These are phyloP conservation scores for Roridomyces roridus DNA, from an alignment of 768 basidiomycete genomes.

Conservation along the genomic window DNA sequence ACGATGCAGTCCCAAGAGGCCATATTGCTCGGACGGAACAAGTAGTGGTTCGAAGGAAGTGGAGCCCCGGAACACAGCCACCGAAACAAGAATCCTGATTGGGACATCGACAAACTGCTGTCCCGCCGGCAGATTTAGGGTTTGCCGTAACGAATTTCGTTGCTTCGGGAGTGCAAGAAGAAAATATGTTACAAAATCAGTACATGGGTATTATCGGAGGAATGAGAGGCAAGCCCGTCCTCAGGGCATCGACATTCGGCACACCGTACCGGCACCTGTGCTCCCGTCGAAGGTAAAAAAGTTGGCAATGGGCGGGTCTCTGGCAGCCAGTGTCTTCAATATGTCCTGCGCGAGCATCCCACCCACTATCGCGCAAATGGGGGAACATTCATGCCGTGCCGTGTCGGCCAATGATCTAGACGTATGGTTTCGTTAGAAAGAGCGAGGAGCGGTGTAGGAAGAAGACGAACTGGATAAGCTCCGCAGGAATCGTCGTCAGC, in stretches of 20 bases:
- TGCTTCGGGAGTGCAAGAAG: neutral
- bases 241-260: slow-evolving; percentile 55
- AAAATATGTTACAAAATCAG: neutral
- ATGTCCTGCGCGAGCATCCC: slow-evolving; percentile 96
- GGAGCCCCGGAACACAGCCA: neutral
- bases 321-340: slow-evolving; percentile 86
- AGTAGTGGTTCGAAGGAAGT: neutral
- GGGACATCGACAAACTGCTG: too few relatives aligned
- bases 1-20: slow-evolving; percentile 60
- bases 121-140: too few relatives aligned
- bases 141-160: slow-evolving; percentile 1
- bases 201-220: slow-evolving; percentile 26
- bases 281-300: slow-evolving; percentile 89
- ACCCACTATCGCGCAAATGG: slow-evolving; percentile 93
- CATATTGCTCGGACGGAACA: neutral
- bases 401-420: slow-evolving; percentile 75
- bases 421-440: slow-evolving; percentile 9
- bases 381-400: slow-evolving; percentile 87
- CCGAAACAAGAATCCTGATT: slow-evolving; percentile 13
- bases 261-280: slow-evolving; percentile 77
- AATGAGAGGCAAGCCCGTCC: slow-evolving; percentile 12
- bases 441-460: slow-evolving; percentile 16
- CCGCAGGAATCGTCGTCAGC: slow-evolving; percentile 59
- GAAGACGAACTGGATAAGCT: slow-evolving; percentile 64
- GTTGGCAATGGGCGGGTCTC: slow-evolving; percentile 93